phyloP scores from a whole-genome alignment of 306 rosid genomes.

The Quercus ilex region DNA sequence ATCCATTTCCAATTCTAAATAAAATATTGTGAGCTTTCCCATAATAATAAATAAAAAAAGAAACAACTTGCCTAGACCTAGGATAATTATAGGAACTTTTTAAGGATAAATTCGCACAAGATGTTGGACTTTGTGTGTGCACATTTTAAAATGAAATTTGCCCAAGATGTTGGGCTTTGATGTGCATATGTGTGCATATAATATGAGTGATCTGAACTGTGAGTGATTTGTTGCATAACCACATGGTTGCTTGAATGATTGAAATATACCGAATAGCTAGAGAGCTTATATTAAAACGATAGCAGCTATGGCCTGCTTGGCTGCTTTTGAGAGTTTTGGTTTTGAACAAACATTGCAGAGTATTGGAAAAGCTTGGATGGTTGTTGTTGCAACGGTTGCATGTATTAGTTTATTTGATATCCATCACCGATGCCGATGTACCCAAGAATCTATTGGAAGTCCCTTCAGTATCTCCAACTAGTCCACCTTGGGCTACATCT shows the following conservation, averaged over 20 bases:
- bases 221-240: background rate
- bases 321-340: slow-evolving; percentile 1
- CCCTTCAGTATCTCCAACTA: slow-evolving; percentile 25
- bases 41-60: too few relatives aligned
- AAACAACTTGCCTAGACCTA: background rate
- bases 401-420: slow-evolving; percentile 41
- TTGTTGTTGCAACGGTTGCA: slow-evolving; percentile 42
- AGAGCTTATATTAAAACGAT: background rate
- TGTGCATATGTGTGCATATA: background rate
- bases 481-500: slow-evolving; percentile 29
- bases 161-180: background rate
- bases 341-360: slow-evolving; percentile 39
- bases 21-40: too few relatives aligned
- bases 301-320: background rate
- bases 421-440: slow-evolving; percentile 30
- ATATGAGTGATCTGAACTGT: background rate
- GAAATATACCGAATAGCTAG: background rate
- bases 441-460: slow-evolving; percentile 11
- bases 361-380: slow-evolving; percentile 31
- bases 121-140: too few relatives aligned
- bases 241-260: background rate
- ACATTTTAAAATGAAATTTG: too few relatives aligned
- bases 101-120: too few relatives aligned
- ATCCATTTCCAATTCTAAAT: too few relatives aligned
- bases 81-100: background rate